Conservation (phyloP, 768 basidiomycete species). For the Pleurotus citrinopileatus region DNA sequence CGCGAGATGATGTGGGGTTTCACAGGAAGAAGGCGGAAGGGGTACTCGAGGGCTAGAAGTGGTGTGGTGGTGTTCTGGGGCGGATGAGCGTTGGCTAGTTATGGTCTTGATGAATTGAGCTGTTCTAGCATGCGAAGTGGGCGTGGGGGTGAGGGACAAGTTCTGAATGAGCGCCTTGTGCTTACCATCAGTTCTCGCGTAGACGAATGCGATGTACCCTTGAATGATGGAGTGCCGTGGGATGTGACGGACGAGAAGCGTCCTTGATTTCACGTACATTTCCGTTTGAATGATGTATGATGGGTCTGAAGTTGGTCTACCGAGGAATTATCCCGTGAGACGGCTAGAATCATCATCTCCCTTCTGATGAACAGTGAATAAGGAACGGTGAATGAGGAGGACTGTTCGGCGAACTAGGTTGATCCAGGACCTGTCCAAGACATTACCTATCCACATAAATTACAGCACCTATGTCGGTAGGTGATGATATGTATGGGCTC, state of each 20-base stretch:
- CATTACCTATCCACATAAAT: not conserved
- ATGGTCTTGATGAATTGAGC: not conserved
- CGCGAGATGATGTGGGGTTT: too few species aligned
- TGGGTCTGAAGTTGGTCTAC: too few species aligned
- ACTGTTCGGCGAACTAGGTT: not conserved
- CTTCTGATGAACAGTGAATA: not conserved
- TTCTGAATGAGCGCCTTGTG: not conserved
- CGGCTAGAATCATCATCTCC: not conserved
- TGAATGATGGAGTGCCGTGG: not conserved
- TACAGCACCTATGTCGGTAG: too few species aligned
- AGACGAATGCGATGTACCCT: too few species aligned
- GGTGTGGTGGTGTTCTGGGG: not conserved
- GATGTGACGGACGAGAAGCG: not conserved
- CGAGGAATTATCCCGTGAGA: too few species aligned
- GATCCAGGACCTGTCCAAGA: too few species aligned
- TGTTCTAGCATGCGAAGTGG: too few species aligned
- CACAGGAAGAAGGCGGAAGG: not conserved
- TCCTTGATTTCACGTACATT: too few species aligned
- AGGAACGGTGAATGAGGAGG: not conserved
- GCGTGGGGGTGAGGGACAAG: not conserved
- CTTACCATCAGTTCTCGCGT: not conserved
- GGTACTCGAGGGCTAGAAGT: not conserved
- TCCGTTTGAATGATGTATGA: too few species aligned
- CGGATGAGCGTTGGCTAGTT: not conserved
- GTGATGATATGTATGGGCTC: too few species aligned